Conservation (phyloP, 1,284 basidiomycete species). For the Termitomyces sp. region DNA sequence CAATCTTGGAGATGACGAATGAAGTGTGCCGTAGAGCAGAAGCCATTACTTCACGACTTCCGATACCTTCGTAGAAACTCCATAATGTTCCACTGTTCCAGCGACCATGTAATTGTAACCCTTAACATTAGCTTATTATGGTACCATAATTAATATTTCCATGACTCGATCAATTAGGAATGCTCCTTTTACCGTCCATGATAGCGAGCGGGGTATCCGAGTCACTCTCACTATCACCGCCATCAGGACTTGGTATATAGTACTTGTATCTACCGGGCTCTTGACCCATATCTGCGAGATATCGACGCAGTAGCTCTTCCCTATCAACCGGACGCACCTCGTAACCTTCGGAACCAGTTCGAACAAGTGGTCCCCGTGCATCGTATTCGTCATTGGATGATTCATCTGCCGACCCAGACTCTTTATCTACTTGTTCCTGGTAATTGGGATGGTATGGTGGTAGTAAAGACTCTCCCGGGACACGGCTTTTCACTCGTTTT, state of each 20-base stretch:
- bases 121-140: not conserved
- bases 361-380: conserved; percentile 30
- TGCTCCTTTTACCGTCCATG: conserved; percentile 3
- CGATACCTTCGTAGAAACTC: not conserved
- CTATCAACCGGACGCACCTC: conserved; percentile 59
- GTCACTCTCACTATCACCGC: conserved; percentile 29
- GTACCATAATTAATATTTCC: not conserved
- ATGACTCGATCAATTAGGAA: not conserved
- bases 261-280: conserved; percentile 54
- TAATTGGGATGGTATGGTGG: conserved; percentile 76
- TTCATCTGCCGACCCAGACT: conserved; percentile 13
- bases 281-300: conserved; percentile 47
- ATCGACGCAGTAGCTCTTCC: conserved; percentile 54
- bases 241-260: conserved; percentile 52
- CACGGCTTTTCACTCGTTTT: conserved; percentile 3
- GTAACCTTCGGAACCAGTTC: conserved; percentile 76
- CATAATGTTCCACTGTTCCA: not conserved
- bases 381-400: conserved; percentile 33
- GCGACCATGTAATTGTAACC: not conserved
- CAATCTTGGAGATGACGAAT: conserved; percentile 22
- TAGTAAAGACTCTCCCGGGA: conserved; percentile 39
- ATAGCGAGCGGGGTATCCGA: conserved; percentile 25
- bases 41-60: conserved; percentile 5
- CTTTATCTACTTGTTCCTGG: conserved; percentile 27
- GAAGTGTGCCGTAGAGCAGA: conserved; percentile 21